A percentile compares a stretch with the other conserved stretches of the same genome.
These are phyloP conservation scores for Microsporum ferrugineum DNA, from an alignment of 2,329 filamentous ascomycete species.

Conservation along the genomic window DNA sequence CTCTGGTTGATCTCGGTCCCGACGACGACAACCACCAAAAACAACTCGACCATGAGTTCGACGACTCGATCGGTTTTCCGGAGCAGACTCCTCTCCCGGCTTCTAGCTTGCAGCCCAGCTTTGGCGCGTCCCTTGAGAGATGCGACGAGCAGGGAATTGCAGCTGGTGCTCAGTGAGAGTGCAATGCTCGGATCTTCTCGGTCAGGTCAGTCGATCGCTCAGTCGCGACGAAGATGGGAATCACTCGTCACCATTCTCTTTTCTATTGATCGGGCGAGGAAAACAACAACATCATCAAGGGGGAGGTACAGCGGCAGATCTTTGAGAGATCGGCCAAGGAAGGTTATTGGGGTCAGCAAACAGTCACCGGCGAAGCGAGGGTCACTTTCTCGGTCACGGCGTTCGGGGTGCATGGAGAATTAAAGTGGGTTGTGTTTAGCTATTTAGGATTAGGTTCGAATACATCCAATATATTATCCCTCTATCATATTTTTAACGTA, in stretches of 20 bases:
- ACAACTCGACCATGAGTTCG: constrained; percentile 29
- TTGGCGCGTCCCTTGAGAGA: constrained; percentile 43
- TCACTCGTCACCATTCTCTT: constrained; percentile 37
- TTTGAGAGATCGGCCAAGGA: neutral
- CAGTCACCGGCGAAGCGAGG: neutral
- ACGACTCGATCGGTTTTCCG: constrained; percentile 39
- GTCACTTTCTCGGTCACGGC: neutral
- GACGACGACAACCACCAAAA: constrained; percentile 17
- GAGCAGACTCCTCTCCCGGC: constrained; percentile 40
- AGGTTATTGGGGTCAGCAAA: neutral
- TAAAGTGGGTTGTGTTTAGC: neutral
- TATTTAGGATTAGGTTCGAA: neutral
- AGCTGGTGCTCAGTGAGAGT: constrained; percentile 38
- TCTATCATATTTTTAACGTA: neutral
- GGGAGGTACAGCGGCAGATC: neutral
- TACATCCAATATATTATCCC: neutral
- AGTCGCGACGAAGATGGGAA: constrained; percentile 31
- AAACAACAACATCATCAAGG: constrained; percentile 15
- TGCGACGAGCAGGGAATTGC: constrained; percentile 44
- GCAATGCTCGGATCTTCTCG: constrained; percentile 25
- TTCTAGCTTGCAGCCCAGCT: constrained; percentile 43
- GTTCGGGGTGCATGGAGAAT: neutral
- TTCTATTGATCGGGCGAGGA: constrained; percentile 34
- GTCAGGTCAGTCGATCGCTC: constrained; percentile 24
- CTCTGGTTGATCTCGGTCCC: constrained; percentile 45